These are phyloP conservation scores for Fragilaria crotonensis DNA, from an alignment of 108 stramenopile genomes.

Conservation along the genomic window DNA sequence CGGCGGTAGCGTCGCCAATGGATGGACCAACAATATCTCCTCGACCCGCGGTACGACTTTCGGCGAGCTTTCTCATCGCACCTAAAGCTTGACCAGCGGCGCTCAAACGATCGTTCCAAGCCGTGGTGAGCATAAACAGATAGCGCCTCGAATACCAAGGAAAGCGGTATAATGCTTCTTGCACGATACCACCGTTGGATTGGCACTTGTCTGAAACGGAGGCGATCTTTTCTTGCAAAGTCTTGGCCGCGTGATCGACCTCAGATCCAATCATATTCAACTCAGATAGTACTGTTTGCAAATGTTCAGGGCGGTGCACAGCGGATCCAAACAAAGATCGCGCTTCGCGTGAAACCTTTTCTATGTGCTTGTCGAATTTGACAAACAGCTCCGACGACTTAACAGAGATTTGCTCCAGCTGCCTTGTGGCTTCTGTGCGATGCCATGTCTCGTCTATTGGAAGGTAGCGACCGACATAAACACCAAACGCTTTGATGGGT, in stretches of 20 bases:
- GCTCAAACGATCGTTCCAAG: conserved; percentile 86
- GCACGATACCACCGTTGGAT: conserved; percentile 14
- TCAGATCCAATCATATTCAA: conserved; percentile 68
- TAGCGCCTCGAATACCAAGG: conserved; percentile 65
- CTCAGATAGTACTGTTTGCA: conserved; percentile 77
- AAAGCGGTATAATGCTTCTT: conserved; percentile 39
- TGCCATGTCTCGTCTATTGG: conserved; percentile 80
- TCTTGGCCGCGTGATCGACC: conserved; percentile 75
- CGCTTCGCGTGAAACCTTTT: conserved; percentile 77
- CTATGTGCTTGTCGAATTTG: conserved; percentile 83
- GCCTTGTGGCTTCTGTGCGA: conserved; percentile 45
- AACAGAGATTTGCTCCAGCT: conserved; percentile 69
- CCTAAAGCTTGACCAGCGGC: conserved; percentile 76
- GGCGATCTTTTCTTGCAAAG: conserved; percentile 79
- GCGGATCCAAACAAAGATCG: conserved; percentile 60
- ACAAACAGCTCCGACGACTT: conserved; percentile 73
- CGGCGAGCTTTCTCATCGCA: conserved; percentile 79
- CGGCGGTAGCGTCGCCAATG: conserved; percentile 53
- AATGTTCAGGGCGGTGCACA: conserved; percentile 65
- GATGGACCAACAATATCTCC: conserved; percentile 46
- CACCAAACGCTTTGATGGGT: conserved; percentile 68
- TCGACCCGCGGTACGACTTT: conserved; percentile 28
- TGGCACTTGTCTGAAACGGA: conserved; percentile 57
- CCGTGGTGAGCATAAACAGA: conserved; percentile 72
- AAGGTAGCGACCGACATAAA: conserved; percentile 72